Percentiles rank a stretch among this genome's conserved stretches.
Evolutionary conservation across 495 filamentous ascomycete species (phyloP).

Genomic region (Tuber calosporum): DNA sequence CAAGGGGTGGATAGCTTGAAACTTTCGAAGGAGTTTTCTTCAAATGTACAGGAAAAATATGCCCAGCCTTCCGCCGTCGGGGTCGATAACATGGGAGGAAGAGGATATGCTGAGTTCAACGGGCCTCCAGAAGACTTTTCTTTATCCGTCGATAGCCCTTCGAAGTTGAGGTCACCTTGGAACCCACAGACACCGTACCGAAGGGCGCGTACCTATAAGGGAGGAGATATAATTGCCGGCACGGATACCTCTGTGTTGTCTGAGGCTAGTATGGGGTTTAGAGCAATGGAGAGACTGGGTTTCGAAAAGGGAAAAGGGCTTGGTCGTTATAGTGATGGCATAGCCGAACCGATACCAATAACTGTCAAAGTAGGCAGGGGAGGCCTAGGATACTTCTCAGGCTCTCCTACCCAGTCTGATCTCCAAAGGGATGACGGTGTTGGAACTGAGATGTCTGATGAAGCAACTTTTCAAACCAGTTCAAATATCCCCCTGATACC

Average conservation of each 20-base stretch:
- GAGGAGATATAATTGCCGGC: background rate
- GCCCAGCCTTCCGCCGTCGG: background rate
- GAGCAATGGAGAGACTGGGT: background rate
- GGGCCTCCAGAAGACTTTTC: background rate
- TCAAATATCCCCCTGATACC: background rate
- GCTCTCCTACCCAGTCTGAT: background rate
- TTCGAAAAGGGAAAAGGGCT: constrained; percentile 2
- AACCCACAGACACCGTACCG: background rate
- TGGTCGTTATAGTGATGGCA: background rate
- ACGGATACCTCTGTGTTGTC: background rate
- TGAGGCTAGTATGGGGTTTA: background rate
- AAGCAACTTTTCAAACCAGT: background rate
- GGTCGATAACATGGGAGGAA: background rate
- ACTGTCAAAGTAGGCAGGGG: background rate
- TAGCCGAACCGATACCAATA: constrained; percentile 1
- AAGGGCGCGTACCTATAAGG: background rate
- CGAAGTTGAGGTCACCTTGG: background rate
- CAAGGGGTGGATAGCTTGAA: background rate
- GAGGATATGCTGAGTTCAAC: background rate
- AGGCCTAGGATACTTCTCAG: background rate
- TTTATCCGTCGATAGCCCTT: background rate
- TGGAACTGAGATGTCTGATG: background rate
- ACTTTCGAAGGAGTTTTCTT: constrained; percentile 1
- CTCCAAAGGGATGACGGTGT: background rate
- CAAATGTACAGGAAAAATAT: background rate